phyloP scores from a whole-genome alignment of 768 basidiomycete genomes.

The Mycena filopes region DNA sequence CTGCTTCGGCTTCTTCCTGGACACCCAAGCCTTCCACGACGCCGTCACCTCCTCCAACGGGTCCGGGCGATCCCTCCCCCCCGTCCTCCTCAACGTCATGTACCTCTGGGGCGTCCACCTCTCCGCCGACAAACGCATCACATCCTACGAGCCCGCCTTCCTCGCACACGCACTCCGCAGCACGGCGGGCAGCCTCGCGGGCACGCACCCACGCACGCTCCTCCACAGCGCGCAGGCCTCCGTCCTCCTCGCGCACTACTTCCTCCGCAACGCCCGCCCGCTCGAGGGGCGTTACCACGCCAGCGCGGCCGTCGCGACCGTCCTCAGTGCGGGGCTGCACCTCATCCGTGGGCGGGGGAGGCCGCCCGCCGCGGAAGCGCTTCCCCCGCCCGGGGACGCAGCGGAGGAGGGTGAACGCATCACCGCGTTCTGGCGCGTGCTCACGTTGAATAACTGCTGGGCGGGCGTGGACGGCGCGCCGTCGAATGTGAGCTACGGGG shows the following conservation, averaged over 20 bases:
- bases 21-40: conserved; percentile 50
- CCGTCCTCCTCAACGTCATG: conserved; percentile 42
- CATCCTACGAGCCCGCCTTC: conserved; percentile 44
- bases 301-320: conserved; percentile 49
- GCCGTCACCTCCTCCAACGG: conserved; percentile 28
- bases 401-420: conserved; percentile 24
- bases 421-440: conserved; percentile 27
- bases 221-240: conserved; percentile 51
- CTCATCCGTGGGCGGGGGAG: conserved; percentile 16
- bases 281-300: conserved; percentile 54
- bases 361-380: not conserved
- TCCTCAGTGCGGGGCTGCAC: conserved; percentile 42
- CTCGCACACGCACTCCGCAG: conserved; percentile 48
- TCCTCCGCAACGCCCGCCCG: conserved; percentile 52
- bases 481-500: conserved; percentile 45
- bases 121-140: conserved; percentile 36
- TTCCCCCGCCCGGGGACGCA: not conserved
- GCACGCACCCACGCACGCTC: conserved; percentile 44
- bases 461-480: conserved; percentile 46
- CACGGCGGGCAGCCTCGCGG: conserved; percentile 42
- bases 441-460: conserved; percentile 50
- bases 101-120: conserved; percentile 37
- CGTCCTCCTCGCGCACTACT: conserved; percentile 58
- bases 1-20: conserved; percentile 59
- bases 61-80: conserved; percentile 28